Evolutionary conservation across 257 asterid species (phyloP).

Genomic region (Solanum pinnatisectum): DNA sequence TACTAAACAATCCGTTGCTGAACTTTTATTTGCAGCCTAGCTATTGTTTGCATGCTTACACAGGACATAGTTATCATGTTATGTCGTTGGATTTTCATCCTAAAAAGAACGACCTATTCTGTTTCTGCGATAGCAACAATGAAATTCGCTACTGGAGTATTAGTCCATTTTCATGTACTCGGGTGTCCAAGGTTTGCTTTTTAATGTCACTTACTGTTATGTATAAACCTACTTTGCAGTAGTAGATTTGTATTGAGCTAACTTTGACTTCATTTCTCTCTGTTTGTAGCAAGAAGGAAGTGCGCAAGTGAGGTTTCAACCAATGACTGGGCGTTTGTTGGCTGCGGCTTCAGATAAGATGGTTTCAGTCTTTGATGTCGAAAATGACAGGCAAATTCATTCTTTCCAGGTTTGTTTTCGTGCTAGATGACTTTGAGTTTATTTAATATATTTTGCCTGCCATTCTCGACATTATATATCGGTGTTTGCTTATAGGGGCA

Average conservation of each 20-base stretch:
- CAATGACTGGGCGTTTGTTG: slow-evolving; percentile 3
- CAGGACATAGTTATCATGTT: slow-evolving; percentile 4
- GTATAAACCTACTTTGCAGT: background rate
- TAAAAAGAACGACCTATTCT: slow-evolving; percentile 6
- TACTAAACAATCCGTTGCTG: background rate
- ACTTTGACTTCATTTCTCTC: background rate
- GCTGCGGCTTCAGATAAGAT: slow-evolving; percentile 20
- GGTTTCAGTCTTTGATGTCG: slow-evolving; percentile 15
- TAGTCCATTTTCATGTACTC: background rate
- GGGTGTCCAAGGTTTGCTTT: slow-evolving; percentile 6
- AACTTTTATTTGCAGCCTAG: slow-evolving; percentile 7
- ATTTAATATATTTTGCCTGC: background rate
- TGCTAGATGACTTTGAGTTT: background rate
- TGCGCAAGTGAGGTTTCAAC: slow-evolving; percentile 18
- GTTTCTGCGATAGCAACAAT: slow-evolving; percentile 8
- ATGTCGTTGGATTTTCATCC: slow-evolving; percentile 19
- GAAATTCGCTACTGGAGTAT: slow-evolving; percentile 15
- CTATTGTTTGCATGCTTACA: slow-evolving; percentile 6
- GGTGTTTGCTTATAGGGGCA: slow-evolving; percentile 7
- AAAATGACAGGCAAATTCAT: slow-evolving; percentile 3
- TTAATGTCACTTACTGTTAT: background rate
- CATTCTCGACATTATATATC: background rate
- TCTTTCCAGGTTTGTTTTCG: slow-evolving; percentile 6
- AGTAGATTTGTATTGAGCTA: background rate
- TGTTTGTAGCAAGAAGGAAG: slow-evolving; percentile 12